Evolutionary conservation across 192 early-diverging fungal genomes (phyloP), one percentile per base, ranked within the genome.

Genomic region (Glomus cerebriforme): DNA sequence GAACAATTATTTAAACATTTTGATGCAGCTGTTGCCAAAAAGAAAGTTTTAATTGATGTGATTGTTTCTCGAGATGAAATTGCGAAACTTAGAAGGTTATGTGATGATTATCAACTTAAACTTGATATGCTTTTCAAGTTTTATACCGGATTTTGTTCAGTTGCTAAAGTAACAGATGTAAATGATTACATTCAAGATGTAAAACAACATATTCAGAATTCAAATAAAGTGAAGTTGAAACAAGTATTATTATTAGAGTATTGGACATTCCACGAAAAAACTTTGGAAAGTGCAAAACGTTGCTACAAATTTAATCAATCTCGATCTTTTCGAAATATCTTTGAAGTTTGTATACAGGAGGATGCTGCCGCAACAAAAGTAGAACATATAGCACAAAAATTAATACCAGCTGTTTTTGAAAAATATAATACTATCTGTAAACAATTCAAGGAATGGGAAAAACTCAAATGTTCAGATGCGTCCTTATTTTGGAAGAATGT

Each of bases 401-500:
- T 71, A n/a, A 27, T 71, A 7, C 69, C 69, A 49, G 1, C 4
- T 0, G 15, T 49, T 49, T 27, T 29, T 19, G 43, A 71, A 29
- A 47, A 1, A 2, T 71, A 71, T 49, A 13, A 27, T 15, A 19
- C 26, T 10, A 6, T 66, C 10, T 27, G 43, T 69, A 37, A 7
- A 17, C 5, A 47, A 27, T 60, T 59, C 27, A 12, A 5, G 4
- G 27, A 37, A 37, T 78, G 77, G 77, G 39, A 54, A 69, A 59
- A 34, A 32, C 24, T 59, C 6, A 78, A 58, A 69, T 59, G 24
- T 62, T 69, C 45, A 15, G 9, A 32, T 22, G 47, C 66, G 10
- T 22, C 19, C 22, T 19, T 78, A 6, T 26, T 69, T 12, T 78
- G 77, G 77, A 58, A 59, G 27, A 59, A 69, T 69, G 66, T 59